Evolutionary conservation across 2,329 filamentous ascomycete species (phyloP).

Genomic region (Onygenales sp.): DNA sequence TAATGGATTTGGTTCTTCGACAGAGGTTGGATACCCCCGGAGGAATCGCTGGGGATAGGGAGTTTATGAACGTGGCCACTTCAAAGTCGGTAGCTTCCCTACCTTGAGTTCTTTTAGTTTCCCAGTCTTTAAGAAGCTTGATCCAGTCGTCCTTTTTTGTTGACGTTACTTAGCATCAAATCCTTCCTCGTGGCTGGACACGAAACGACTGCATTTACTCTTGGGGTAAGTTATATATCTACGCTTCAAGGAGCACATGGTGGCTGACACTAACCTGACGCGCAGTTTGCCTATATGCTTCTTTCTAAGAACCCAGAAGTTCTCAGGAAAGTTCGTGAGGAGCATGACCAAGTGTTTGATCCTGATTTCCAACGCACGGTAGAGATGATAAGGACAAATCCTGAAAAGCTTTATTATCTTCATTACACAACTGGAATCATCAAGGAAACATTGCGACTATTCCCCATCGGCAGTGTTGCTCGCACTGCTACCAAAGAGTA

Average conservation of each 20-base stretch:
- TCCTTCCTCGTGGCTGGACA: conserved; percentile 28
- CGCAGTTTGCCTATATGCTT: conserved; percentile 3
- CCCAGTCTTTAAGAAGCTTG: background rate
- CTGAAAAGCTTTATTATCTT: conserved; percentile 38
- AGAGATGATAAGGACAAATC: conserved; percentile 24
- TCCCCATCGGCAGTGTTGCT: conserved; percentile 29
- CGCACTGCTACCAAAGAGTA: conserved; percentile 5
- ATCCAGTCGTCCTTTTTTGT: background rate
- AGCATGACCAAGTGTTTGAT: conserved; percentile 47
- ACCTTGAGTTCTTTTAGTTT: background rate
- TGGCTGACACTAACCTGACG: background rate
- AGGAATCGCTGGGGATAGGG: background rate
- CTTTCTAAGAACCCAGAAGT: conserved; percentile 23
- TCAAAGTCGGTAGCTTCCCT: conserved; percentile 1
- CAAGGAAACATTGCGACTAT: conserved; percentile 46
- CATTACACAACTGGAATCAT: conserved; percentile 45
- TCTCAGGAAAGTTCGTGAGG: conserved; percentile 32
- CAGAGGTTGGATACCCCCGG: background rate
- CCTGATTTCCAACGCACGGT: conserved; percentile 27
- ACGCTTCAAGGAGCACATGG: background rate
- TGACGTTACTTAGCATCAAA: conserved; percentile 19
- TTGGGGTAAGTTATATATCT: conserved; percentile 6
- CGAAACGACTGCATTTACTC: conserved; percentile 19
- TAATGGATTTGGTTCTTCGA: conserved; percentile 3
- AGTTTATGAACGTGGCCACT: conserved; percentile 1